These are phyloP conservation scores for Macrolepiota dolichaula DNA, from an alignment of 768 basidiomycete species.

Conservation along the genomic window DNA sequence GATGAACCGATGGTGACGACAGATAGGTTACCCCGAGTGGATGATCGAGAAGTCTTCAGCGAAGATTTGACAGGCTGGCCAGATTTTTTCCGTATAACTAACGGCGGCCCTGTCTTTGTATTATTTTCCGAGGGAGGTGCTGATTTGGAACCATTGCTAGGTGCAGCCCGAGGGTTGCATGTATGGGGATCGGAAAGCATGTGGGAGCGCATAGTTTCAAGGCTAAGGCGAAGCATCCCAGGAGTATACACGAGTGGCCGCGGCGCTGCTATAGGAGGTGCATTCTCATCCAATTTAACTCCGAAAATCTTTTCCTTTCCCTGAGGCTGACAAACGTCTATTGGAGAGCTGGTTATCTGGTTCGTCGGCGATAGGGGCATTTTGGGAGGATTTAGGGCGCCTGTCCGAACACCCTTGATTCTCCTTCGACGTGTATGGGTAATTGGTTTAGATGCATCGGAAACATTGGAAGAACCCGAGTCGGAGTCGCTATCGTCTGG, in stretches of 20 bases:
- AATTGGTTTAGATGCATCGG: not conserved
- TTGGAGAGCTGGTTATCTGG: not conserved
- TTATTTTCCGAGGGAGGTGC: constrained; percentile 18
- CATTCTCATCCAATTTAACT: constrained; percentile 19
- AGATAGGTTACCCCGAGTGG: constrained; percentile 44
- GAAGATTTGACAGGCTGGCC: constrained; percentile 92
- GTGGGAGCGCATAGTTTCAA: constrained; percentile 18
- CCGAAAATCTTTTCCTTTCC: not conserved
- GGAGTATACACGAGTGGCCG: constrained; percentile 37
- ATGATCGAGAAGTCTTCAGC: constrained; percentile 67
- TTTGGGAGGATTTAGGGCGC: constrained; percentile 9
- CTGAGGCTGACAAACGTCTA: not conserved
- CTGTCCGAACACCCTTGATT: constrained; percentile 14
- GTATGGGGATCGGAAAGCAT: constrained; percentile 4
- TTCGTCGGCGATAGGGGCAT: not conserved
- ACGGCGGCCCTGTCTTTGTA: constrained; percentile 33
- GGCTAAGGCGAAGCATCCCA: constrained; percentile 31
- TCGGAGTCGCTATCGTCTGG: not conserved
- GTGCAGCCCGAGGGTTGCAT: constrained; percentile 23
- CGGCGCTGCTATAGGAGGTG: constrained; percentile 23
- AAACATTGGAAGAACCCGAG: constrained; percentile 10
- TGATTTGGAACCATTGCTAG: constrained; percentile 25
- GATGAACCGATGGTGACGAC: constrained; percentile 46
- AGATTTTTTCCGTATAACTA: constrained; percentile 82
- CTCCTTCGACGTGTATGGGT: constrained; percentile 12